Conservation (phyloP, 768 basidiomycete species). For the Hygrocybe coccinea region DNA sequence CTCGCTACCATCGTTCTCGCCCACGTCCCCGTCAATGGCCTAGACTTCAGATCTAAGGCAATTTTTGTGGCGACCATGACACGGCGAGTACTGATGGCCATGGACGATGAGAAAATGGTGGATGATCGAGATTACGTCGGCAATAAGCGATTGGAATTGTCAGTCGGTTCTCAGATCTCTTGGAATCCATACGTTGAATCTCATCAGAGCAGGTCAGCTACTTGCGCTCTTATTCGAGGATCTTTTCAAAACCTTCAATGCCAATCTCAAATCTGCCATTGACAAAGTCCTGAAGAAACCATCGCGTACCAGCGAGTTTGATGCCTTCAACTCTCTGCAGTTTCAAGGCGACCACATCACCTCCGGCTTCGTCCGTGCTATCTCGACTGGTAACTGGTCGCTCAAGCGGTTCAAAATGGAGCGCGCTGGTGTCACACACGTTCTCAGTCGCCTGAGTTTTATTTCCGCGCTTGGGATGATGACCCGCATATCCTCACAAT, state of each 20-base stretch:
- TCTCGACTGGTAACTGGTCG: conserved; percentile 99
- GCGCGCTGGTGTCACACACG: conserved; percentile 96
- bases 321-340: conserved; percentile 90
- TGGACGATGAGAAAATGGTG: conserved; percentile 94
- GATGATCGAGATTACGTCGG: conserved; percentile 99
- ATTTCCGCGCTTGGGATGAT: conserved; percentile 99
- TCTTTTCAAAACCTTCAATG: conserved; percentile 97
- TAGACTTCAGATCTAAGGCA: conserved; percentile 90
- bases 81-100: conserved; percentile 89
- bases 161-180: conserved; percentile 29
- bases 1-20: conserved; percentile 96
- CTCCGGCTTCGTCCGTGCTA: conserved; percentile 91
- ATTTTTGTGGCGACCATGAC: conserved; percentile 99
- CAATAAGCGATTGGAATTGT: conserved; percentile 98
- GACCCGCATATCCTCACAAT: conserved; percentile 98
- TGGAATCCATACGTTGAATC: conserved; percentile 10
- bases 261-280: conserved; percentile 89
- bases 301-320: conserved; percentile 89
- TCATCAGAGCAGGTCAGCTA: conserved; percentile 83
- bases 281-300: conserved; percentile 98
- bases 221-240: conserved; percentile 96
- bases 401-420: conserved; percentile 99
- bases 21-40: conserved; percentile 84
- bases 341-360: conserved; percentile 97
- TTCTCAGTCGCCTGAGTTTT: conserved; percentile 90